Conservation (phyloP, 2,329 filamentous ascomycete genomes). For the Colletotrichum lindemuthianum region DNA sequence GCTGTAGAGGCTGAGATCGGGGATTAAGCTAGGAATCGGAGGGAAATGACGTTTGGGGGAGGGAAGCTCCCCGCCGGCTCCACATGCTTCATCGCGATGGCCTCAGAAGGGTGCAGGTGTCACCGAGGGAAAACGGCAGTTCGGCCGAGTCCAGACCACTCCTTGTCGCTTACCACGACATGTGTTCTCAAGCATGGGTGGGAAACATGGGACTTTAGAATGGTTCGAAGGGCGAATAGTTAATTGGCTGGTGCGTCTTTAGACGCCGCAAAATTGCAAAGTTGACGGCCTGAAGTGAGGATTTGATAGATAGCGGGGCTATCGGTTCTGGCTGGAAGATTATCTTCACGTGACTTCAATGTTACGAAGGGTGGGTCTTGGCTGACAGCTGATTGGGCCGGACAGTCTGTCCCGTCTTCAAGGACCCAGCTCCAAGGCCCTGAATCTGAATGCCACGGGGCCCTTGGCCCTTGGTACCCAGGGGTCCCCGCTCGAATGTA, state of each 20-base stretch:
- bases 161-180: no score
- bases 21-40: conserved; percentile 31
- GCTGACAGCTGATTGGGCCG: conserved; percentile 23
- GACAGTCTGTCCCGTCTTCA: conserved; percentile 27
- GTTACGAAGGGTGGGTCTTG: neutral
- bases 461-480: neutral
- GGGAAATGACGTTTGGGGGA: conserved; percentile 29
- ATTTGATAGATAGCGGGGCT: conserved; percentile 1
- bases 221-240: no score
- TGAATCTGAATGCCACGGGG: conserved; percentile 8
- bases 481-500: conserved; percentile 5
- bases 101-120: conserved; percentile 21
- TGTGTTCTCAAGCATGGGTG: no score
- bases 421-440: conserved; percentile 21
- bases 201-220: no score
- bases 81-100: conserved; percentile 34
- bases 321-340: neutral
- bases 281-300: neutral
- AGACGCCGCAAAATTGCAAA: neutral
- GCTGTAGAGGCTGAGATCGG: conserved; percentile 25
- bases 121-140: conserved; percentile 27
- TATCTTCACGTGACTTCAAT: conserved; percentile 21
- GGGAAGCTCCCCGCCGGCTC: conserved; percentile 22
- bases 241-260: neutral
- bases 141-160: conserved; percentile 26